Evolutionary conservation across 2,329 filamentous ascomycete genomes (phyloP), one percentile per base, ranked within the genome.

Genomic region (Bertia moriformis): DNA sequence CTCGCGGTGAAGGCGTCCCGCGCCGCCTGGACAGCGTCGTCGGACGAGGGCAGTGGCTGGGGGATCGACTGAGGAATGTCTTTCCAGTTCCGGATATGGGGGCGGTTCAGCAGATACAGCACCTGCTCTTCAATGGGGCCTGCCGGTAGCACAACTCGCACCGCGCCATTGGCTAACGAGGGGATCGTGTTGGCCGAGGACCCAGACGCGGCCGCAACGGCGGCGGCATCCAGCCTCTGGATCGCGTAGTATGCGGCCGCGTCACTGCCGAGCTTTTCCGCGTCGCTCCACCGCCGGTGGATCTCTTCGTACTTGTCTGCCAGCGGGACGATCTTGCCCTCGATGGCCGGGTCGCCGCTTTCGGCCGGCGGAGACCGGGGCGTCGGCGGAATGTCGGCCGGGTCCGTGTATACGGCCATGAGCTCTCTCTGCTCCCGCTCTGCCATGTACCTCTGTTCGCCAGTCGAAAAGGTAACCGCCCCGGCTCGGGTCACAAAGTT

Each of bases 361-460:
- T 18, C 42, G 14, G 40, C 40, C 38, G 38, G 27, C 3, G 42
- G 50, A 55, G 1, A 53, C 52, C 0, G 72, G 12, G 72, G 70
- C 3, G 69, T 68, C 2, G 64, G 57, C 2, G 72, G 72, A 37
- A 76, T 73, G 43, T 76, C 71, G 3, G 63, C 58, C 1, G 57
- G 48, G 37, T 67, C 64, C 2, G 65, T 65, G 47, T 78, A 78
- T 35, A 75, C 60, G n/a, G 61, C 69, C 67, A 80, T 74, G 22
- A 80, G 61, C 47, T 76, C 73, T 10, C 62, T 62, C 37, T 65
- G 66, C 49, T 78, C 74, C 18, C 73, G 68, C 37, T 71, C 64
- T 4, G 63, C 60, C 51, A 77, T 76, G 18, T 58, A 52, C 43
- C 66, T 63, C 45, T 74, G 69, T 51, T 78, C 69, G 0, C 66